phyloP scores from a whole-genome alignment of 345 rosid species.

The Clausena lansium region DNA sequence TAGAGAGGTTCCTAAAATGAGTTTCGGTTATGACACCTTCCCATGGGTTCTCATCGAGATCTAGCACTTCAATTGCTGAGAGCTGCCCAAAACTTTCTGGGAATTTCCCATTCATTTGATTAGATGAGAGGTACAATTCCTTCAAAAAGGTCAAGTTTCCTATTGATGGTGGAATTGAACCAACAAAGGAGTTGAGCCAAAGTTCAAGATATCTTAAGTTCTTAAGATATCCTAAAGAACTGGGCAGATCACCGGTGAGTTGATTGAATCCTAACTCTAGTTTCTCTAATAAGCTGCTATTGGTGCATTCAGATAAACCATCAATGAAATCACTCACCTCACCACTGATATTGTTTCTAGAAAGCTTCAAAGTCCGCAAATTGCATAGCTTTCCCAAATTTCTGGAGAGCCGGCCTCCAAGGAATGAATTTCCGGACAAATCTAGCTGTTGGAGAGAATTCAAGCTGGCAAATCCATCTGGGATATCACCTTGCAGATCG shows the following conservation, averaged over 20 bases:
- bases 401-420: background rate
- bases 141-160: constrained; percentile 25
- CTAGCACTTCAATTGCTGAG: constrained; percentile 8
- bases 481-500: constrained; percentile 19
- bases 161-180: constrained; percentile 29
- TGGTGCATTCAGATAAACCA: constrained; percentile 12
- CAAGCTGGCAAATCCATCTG: background rate
- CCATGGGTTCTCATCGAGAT: constrained; percentile 23
- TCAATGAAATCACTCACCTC: constrained; percentile 19
- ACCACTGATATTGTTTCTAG: constrained; percentile 15
- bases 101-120: constrained; percentile 28
- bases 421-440: constrained; percentile 10
- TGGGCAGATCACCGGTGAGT: constrained; percentile 28
- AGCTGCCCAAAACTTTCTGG: constrained; percentile 31
- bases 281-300: constrained; percentile 18
- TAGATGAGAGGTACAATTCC: constrained; percentile 13
- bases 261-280: constrained; percentile 19
- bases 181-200: constrained; percentile 18
- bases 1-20: constrained; percentile 28
- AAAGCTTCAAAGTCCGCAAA: constrained; percentile 16
- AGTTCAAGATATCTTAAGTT: constrained; percentile 20
- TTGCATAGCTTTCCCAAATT: constrained; percentile 8
- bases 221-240: constrained; percentile 24
- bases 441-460: constrained; percentile 10
- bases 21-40: constrained; percentile 27